These are phyloP conservation scores for Vitis hybrid DNA, from an alignment of 177 flowering plant genomes.

Conservation along the genomic window DNA sequence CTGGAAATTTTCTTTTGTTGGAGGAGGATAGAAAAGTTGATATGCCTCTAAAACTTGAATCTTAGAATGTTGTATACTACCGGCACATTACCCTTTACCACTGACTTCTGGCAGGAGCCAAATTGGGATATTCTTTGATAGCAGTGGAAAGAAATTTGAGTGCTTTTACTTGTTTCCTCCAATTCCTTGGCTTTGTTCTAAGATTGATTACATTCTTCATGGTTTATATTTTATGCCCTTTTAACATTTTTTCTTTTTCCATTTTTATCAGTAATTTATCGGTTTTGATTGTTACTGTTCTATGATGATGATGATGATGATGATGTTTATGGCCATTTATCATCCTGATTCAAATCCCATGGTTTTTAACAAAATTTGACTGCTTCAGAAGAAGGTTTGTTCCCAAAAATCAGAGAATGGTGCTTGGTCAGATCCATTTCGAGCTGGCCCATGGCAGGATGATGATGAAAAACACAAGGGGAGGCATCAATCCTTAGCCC, in stretches of 20 bases:
- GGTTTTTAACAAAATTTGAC: too few species aligned
- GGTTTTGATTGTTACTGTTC: too few species aligned
- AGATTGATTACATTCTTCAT: background rate
- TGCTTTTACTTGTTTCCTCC: background rate
- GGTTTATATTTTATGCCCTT: background rate
- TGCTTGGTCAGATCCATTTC: too few species aligned
- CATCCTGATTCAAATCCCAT: too few species aligned
- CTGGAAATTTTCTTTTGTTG: constrained; percentile 6
- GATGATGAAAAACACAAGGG: too few species aligned
- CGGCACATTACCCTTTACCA: constrained; percentile 6
- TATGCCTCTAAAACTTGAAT: constrained; percentile 4
- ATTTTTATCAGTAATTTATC: background rate
- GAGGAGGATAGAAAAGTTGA: background rate
- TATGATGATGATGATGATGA: too few species aligned
- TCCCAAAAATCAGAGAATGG: too few species aligned
- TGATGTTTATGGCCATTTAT: too few species aligned
- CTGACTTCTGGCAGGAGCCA: constrained; percentile 9
- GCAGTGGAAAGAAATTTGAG: constrained; percentile 13
- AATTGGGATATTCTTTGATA: constrained; percentile 9
- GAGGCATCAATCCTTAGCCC: too few species aligned
- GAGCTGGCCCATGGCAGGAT: too few species aligned
- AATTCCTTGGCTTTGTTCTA: background rate
- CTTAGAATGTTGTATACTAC: constrained; percentile 20
- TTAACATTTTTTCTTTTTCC: background rate
- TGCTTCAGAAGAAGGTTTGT: too few species aligned